A percentile compares a stretch with the other conserved stretches of the same genome.
Conservation (phyloP, 2,329 filamentous ascomycete species). For the Hymenoscyphus linearis region DNA sequence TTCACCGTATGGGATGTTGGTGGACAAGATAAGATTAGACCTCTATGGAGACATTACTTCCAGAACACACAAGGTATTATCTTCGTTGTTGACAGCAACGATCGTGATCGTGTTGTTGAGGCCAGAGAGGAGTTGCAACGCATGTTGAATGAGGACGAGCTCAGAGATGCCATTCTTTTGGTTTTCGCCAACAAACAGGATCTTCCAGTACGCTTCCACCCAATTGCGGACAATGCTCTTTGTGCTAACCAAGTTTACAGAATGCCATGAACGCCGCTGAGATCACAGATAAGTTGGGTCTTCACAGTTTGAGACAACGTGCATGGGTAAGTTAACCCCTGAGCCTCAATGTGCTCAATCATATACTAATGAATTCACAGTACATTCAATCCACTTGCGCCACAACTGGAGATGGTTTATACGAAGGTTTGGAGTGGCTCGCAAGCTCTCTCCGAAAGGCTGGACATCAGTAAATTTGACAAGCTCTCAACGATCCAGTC, state of each 20-base stretch:
- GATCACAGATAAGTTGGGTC: constrained; percentile 71
- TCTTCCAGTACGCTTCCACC: constrained; percentile 63
- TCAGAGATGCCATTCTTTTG: constrained; percentile 88
- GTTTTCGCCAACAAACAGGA: constrained; percentile 99
- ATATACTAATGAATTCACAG: background rate
- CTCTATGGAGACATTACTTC: constrained; percentile 97
- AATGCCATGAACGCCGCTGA: constrained; percentile 74
- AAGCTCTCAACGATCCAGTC: constrained; percentile 10
- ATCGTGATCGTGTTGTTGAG: constrained; percentile 86
- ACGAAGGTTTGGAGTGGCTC: constrained; percentile 65
- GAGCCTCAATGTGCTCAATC: background rate
- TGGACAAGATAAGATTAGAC: constrained; percentile 97
- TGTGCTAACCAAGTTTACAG: constrained; percentile 7
- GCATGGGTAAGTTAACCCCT: constrained; percentile 72
- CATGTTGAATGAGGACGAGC: constrained; percentile 96
- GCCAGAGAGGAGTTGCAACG: constrained; percentile 89
- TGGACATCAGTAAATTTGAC: constrained; percentile 51
- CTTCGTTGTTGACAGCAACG: constrained; percentile 96
- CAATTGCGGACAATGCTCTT: background rate
- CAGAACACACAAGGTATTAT: constrained; percentile 81
- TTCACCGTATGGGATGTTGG: constrained; percentile 99
- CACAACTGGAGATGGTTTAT: constrained; percentile 73
- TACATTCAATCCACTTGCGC: constrained; percentile 57
- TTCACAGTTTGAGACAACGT: constrained; percentile 74
- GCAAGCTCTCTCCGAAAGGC: constrained; percentile 77